Evolutionary conservation across 345 rosid species (phyloP), one percentile per base, ranked within the genome.

Genomic region (Dimocarpus longan): DNA sequence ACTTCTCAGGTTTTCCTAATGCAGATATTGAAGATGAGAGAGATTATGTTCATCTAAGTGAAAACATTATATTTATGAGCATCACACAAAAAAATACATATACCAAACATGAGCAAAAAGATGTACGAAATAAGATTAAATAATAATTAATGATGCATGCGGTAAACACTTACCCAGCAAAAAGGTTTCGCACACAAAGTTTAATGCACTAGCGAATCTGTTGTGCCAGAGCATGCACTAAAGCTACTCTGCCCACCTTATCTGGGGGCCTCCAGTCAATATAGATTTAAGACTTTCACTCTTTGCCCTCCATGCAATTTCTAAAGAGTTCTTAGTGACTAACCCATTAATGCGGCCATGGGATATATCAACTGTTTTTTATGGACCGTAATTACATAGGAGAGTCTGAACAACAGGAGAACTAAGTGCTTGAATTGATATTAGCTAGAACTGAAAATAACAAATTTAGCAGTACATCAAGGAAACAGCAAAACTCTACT

Each of bases 171-270:
- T 88, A 92, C 96, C 96, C 96, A 54, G 93, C 85, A 7, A 92
- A 91, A 54, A 92, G 88, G 74, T 84, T 92, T 22, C 93, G 97
- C 81, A 92, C 86, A 84, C 93, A 3, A 32, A 92, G 69, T 80
- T 90, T 92, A 94, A 92, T 88, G 40, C 94, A 91, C 65, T 81
- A 89, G 71, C 97, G 97, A 76, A 92, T 92, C 85, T 92, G 94
- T 63, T 76, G 80, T 19, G 97, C 71, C 37, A 90, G 85, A 10
- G 92, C 86, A 78, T 92, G 94, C 67, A 92, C 93, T 84, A 92
- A 82, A 75, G 97, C 91, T 85, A 90, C 65, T 86, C 94, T 90
- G 19, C 97, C 97, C 1, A 92, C 88, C 84, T 90, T 89, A 86
- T 81, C 68, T 78, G 91, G 28, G 97, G 97, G 50, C 89, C 90